phyloP scores from a whole-genome alignment of 768 basidiomycete genomes.

The Chalciporus sphaerocephalus region DNA sequence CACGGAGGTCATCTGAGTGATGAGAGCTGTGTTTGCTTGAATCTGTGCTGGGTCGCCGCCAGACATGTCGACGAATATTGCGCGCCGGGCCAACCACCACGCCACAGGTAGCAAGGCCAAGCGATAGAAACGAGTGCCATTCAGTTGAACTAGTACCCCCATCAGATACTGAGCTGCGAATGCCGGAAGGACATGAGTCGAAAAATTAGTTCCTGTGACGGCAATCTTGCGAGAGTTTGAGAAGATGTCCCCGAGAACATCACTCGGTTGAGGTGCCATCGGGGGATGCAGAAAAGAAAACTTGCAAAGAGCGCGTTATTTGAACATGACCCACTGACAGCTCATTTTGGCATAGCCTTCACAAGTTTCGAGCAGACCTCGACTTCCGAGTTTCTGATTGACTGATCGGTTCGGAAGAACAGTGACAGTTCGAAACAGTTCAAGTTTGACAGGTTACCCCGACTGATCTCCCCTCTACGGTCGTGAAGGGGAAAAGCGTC shows the following conservation, averaged over 20 bases:
- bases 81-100: slow-evolving; percentile 42
- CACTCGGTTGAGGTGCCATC: slow-evolving; percentile 3
- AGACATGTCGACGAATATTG: slow-evolving; percentile 25
- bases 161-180: slow-evolving; percentile 46
- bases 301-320: not conserved
- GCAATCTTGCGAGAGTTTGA: slow-evolving; percentile 2
- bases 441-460: too few relatives aligned
- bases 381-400: too few relatives aligned
- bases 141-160: slow-evolving; percentile 50
- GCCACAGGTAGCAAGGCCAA: slow-evolving; percentile 47
- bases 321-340: too few relatives aligned
- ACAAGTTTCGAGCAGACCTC: too few relatives aligned
- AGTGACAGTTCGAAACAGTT: too few relatives aligned
- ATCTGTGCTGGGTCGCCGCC: slow-evolving; percentile 11
- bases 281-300: not conserved
- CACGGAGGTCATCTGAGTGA: slow-evolving; percentile 12
- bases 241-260: slow-evolving; percentile 1
- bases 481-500: not conserved
- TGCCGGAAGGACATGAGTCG: slow-evolving; percentile 39
- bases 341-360: too few relatives aligned
- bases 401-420: too few relatives aligned
- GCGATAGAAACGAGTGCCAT: slow-evolving; percentile 39
- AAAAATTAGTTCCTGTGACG: slow-evolving; percentile 23
- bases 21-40: slow-evolving; percentile 15
- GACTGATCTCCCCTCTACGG: not conserved